Conservation (phyloP, 2,329 filamentous ascomycete species). For the Metarhizium album region DNA sequence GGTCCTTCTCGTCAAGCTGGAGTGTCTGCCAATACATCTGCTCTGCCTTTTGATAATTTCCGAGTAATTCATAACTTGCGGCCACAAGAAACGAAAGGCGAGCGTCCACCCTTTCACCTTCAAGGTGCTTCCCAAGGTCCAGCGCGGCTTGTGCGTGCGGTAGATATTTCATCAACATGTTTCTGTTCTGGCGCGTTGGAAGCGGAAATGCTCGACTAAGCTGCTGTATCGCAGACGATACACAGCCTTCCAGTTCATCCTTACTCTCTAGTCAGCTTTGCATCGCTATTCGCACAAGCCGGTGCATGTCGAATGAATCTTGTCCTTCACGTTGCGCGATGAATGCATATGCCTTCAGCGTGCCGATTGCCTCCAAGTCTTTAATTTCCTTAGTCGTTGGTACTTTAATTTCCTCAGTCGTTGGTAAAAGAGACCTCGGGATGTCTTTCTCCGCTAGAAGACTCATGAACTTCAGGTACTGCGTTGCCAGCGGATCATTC, state of each 20-base stretch:
- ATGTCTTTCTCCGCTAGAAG: conserved; percentile 20
- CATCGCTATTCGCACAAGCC: conserved; percentile 20
- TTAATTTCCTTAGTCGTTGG: conserved; percentile 5
- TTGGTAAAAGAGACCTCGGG: conserved; percentile 13
- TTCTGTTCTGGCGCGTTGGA: neutral
- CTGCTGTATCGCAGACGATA: neutral
- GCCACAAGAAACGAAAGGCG: neutral
- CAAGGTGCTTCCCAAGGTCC: neutral
- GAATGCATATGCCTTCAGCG: conserved; percentile 20
- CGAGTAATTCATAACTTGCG: neutral
- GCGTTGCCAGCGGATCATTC: conserved; percentile 14
- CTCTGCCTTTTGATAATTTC: neutral
- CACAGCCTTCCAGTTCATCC: neutral
- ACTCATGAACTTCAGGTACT: conserved; percentile 20
- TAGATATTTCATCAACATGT: neutral
- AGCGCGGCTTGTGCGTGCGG: neutral
- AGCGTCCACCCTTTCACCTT: neutral
- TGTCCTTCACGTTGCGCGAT: conserved; percentile 13
- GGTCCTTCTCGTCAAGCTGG: neutral
- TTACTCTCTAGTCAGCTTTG: conserved; percentile 18
- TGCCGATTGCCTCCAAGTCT: conserved; percentile 12
- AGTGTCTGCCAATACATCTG: neutral
- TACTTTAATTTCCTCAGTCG: conserved; percentile 7
- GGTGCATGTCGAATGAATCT: conserved; percentile 19
- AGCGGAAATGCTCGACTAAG: neutral